Evolutionary conservation across 2,329 filamentous ascomycete species (phyloP), one percentile per base, ranked within the genome.

Genomic region (Escovopsis sp.): DNA sequence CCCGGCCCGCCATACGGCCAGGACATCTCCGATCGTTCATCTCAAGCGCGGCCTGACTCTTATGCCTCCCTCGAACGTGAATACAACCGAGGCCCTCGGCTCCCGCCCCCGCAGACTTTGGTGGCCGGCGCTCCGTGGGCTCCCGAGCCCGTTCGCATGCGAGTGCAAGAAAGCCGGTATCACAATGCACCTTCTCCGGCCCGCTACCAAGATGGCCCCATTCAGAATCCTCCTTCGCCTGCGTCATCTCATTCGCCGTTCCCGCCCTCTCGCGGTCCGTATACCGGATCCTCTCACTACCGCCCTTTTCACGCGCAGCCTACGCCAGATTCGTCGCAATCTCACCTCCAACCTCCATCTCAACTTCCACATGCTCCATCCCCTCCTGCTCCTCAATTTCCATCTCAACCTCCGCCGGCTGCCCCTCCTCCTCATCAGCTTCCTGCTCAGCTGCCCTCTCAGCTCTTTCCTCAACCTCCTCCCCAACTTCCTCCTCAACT

Each of bases 41-140:
- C 39, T 41, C 42, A 43, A 44, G 47, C 42, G 36, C 39, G 39
- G 26, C 42, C 41, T 23, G 38, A 57, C 32, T 49, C 49, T 43
- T 55, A 56, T 45, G 43, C 52, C 6, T 48, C 52, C 44, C 49
- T 53, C 46, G 53, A 51, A 37, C 49, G 51, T 36, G 56, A 52
- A 12, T 32, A 9, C 28, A 9, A 3, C 11, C 53, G 61, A 38
- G 40, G 46, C 30, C 42, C 50, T 23, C 53, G 51, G 39, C 45
- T 55, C 6, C 57, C 56, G 39, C 49, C 56, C 32, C 52, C 55
- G 4, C 47, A 51, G 18, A 48, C 47, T 36, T 42, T 57, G 33
- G 43, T 53, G 36, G 47, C 48, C 12, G 52, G 48, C 39, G 39
- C 37, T n/a, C 49, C 49, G 18, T 49, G 43, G 26, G 43, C 45